Evolutionary conservation across 225 moss, liverwort and hornwort genomes (phyloP), one percentile per base, ranked within the genome.

Genomic region (Takakia lepidozioides): DNA sequence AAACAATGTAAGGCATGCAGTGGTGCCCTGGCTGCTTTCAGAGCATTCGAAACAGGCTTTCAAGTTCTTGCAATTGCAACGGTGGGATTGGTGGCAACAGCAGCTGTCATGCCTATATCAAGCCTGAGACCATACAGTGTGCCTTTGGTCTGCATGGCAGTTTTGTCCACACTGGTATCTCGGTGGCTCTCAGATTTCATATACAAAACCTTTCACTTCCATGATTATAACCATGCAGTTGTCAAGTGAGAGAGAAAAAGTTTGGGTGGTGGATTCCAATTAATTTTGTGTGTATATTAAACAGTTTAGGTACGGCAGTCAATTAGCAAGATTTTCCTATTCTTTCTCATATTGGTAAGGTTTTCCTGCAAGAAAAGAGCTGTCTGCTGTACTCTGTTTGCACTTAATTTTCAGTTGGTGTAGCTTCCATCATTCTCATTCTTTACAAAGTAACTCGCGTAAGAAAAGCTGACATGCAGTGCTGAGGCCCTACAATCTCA

Each of bases 221-320:
- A 83, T 49, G 89, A 77, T 28, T 93, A 89, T 10, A 84, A 86
- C 39, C 89, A 89, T 59, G 89, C 86, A 27, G 60, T 21, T 23
- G 59, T 93, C 21, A 75, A 83, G 54, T 85, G 78, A 46, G 29
- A 52, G 23, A 16, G n/a, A n/a, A n/a, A n/a, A n/a, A n/a, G n/a
- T n/a, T n/a, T n/a, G n/a, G n/a, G n/a, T n/a, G n/a, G n/a, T n/a
- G n/a, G n/a, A n/a, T n/a, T n/a, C n/a, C n/a, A n/a, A n/a, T n/a
- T n/a, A n/a, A n/a, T n/a, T n/a, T n/a, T n/a, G n/a, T n/a, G n/a
- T n/a, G n/a, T n/a, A n/a, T n/a, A n/a, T n/a, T n/a, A n/a, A n/a
- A n/a, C n/a, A n/a, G n/a, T n/a, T n/a, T n/a, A n/a, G n/a, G n/a
- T n/a, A n/a, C n/a, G n/a, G n/a, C n/a, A n/a, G n/a, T n/a, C n/a